Percentiles rank a stretch among this genome's conserved stretches.
Conservation (phyloP, 2,329 filamentous ascomycete genomes). For the Verticillium nubilum region DNA sequence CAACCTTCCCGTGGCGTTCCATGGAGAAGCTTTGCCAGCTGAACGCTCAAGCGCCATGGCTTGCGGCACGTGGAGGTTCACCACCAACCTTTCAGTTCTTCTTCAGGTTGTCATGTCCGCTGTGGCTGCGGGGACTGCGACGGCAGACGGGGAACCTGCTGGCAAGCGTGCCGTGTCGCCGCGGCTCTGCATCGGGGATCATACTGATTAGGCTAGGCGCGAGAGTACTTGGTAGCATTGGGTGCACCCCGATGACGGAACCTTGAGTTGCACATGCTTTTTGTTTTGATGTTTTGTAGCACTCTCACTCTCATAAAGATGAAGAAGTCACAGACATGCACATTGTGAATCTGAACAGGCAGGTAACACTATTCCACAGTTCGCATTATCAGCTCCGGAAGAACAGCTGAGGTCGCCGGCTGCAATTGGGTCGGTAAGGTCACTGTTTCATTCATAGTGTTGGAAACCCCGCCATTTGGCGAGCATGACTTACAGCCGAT, state of each 20-base stretch:
- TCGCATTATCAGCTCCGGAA: too few relatives aligned
- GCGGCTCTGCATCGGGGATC: not conserved
- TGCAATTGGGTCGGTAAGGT: too few relatives aligned
- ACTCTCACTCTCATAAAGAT: too few relatives aligned
- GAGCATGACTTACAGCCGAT: too few relatives aligned
- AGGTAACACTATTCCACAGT: too few relatives aligned
- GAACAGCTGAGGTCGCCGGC: too few relatives aligned
- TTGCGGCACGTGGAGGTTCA: not conserved
- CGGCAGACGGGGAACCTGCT: not conserved
- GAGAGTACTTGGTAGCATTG: not conserved
- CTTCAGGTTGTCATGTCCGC: not conserved
- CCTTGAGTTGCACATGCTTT: too few relatives aligned
- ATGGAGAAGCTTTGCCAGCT: not conserved
- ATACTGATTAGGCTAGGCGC: not conserved
- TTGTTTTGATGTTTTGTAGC: too few relatives aligned
- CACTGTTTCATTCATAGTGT: too few relatives aligned
- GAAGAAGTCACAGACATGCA: too few relatives aligned
- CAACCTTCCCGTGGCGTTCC: not conserved
- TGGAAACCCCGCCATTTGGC: too few relatives aligned
- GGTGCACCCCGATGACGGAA: not conserved
- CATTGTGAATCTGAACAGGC: too few relatives aligned
- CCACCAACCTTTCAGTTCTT: not conserved
- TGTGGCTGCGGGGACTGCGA: not conserved
- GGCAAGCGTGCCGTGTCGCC: not conserved
- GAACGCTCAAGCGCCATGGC: not conserved